Evolutionary conservation across 768 basidiomycete genomes (phyloP), one percentile per base, ranked within the genome.

Genomic region (Suillus americanus): DNA sequence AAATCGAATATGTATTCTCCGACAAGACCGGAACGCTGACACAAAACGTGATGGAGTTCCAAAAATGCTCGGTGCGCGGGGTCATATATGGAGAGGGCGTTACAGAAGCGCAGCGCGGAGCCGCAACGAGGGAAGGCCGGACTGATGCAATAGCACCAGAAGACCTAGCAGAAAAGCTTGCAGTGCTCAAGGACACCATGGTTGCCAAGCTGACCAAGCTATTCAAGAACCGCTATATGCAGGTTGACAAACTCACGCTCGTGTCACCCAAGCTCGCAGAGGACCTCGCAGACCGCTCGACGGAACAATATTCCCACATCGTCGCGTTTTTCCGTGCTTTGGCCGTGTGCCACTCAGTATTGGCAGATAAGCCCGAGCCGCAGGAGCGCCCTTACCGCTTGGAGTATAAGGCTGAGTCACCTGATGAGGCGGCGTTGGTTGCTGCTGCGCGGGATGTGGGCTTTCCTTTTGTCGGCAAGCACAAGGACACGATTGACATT

Each of bases 41-140:
- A 0, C 96, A 97, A 77, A 99, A 99, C 79, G 81, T 97, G 71
- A 99, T 98, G 97, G 95, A 97, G 80, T 98, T 97, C 79, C 94
- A 97, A 75, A 95, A 92, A 74, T 97, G 95, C 70, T 96, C 95
- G 0, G 84, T 98, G 64, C 78, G 87, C 61, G 96, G 95, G 1
- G 78, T 92, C 3, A 73, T 87, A 0, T 99, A 97, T 72, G 97
- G 97, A 12, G 97, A 99, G 71, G 96, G 96, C 9, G 74, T 98
- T 65, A 98, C 97, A 0, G 97, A 99, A 76, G 97, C 96, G 0
- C 95, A 96, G 77, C 87, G 94, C 28, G 97, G 96, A 41, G 91
- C 94, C 0, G 94, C 93, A 1, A 90, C 90, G 61, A 85, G 96
- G 1, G 86, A 94, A 67, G 95, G 95, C 12, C 83, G 82, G 43